Base-by-base conservation (phyloP, 306 rosid genomes). In the Trifolium repens region DNA sequence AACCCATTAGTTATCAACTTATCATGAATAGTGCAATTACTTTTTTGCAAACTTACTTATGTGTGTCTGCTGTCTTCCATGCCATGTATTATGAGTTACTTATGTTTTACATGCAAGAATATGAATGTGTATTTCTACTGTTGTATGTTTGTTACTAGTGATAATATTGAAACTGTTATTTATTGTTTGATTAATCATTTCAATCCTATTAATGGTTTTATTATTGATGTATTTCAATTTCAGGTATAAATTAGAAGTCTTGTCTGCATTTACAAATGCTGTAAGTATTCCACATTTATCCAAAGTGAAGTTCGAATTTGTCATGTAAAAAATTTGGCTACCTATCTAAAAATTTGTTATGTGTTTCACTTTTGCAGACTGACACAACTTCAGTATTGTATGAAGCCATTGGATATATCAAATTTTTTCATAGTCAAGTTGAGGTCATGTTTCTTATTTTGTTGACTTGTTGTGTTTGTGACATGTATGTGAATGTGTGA, bases 241-340 rank as follows among this genome's bases (percentile, higher is more conserved):
- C 93, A 94, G 99, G 84, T 94, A 94, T 84, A 88, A 90, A 91
- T 91, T 94, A 19, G 96, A 92, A 86, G 97, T 90, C 63, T 78
- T 94, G 84, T 85, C 99, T 77, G 98, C 99, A 60, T 94, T 94
- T 84, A 94, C 99, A 60, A 94, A 94, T 88, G 96, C 98, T 82
- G 99, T 94, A 90, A 89, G 99, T 87, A 76, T 67, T 70, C 75
- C 42, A 32, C 75, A 74, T 49, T 81, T 73, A n/a, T n/a, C n/a
- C n/a, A n/a, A n/a, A n/a, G n/a, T n/a, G n/a, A n/a, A n/a, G n/a
- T n/a, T n/a, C n/a, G n/a, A n/a, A n/a, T n/a, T n/a, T n/a, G n/a
- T n/a, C n/a, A n/a, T n/a, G n/a, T n/a, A n/a, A n/a, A n/a, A n/a
- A n/a, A n/a, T n/a, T n/a, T n/a, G n/a, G n/a, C n/a, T n/a, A n/a